These are phyloP conservation scores for Gossypium sturtianum DNA, from an alignment of 345 rosid species.

Conservation along the genomic window DNA sequence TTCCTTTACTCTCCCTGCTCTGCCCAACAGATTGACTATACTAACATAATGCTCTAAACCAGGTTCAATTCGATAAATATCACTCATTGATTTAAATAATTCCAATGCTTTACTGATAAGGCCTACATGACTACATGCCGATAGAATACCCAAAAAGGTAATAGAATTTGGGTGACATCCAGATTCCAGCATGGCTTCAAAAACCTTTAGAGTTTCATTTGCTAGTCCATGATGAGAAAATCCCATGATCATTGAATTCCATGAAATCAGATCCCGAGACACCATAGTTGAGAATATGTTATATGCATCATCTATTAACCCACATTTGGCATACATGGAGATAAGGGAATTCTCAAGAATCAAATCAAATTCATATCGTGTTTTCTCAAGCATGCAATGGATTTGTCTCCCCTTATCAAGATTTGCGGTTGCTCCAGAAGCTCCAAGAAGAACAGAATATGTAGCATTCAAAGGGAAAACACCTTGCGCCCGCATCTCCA, in stretches of 20 bases:
- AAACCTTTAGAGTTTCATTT: constrained; percentile 32
- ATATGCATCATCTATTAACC: constrained; percentile 36
- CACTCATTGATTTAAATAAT: constrained; percentile 34
- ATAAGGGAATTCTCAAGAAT: constrained; percentile 42
- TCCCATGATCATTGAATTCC: constrained; percentile 63
- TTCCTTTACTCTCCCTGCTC: constrained; percentile 48
- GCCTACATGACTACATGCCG: constrained; percentile 49
- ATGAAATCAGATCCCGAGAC: constrained; percentile 36
- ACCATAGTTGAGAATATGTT: constrained; percentile 34
- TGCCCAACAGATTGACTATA: constrained; percentile 46
- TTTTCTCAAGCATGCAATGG: constrained; percentile 48
- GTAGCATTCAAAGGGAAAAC: constrained; percentile 32
- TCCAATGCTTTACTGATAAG: constrained; percentile 27
- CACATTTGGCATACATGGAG: constrained; percentile 58
- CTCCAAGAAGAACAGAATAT: constrained; percentile 46
- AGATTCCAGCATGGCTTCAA: constrained; percentile 34
- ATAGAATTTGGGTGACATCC: constrained; percentile 42
- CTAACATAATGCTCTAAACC: constrained; percentile 42
- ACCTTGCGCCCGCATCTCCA: constrained; percentile 33
- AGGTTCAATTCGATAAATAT: constrained; percentile 27
- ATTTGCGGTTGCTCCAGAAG: constrained; percentile 65
- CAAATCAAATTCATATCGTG: constrained; percentile 25
- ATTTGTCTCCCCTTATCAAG: constrained; percentile 58
- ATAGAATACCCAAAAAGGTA: constrained; percentile 42
- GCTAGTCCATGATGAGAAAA: constrained; percentile 44